phyloP scores from a whole-genome alignment of 768 basidiomycete genomes.

The Pleurotus eryngii region DNA sequence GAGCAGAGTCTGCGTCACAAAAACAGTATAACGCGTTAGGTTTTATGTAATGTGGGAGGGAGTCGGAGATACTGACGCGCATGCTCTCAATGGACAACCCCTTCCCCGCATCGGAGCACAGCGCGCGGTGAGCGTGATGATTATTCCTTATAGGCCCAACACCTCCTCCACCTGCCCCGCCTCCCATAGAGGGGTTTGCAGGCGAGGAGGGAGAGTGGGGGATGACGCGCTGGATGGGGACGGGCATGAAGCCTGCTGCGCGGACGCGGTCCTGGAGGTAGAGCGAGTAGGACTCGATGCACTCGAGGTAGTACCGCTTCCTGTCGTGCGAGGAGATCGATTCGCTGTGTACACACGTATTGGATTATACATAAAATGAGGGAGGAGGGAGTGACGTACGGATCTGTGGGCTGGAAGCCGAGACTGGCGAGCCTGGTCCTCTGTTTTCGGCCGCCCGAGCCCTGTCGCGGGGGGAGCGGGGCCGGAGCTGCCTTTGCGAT shows the following conservation, averaged over 20 bases:
- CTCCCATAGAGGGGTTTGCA: no score
- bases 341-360: slow-evolving; percentile 36
- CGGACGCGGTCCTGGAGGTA: slow-evolving; percentile 63
- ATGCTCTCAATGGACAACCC: slow-evolving; percentile 65
- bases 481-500: slow-evolving; percentile 43
- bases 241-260: slow-evolving; percentile 44
- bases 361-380: slow-evolving; percentile 1
- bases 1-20: slow-evolving; percentile 51
- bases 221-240: slow-evolving; percentile 47
- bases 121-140: no score
- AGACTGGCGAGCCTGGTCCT: no score
- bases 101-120: no score
- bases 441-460: no score
- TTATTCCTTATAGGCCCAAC: no score
- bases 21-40: not conserved
- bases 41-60: no score
- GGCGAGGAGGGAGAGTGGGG: slow-evolving; percentile 10
- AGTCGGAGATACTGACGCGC: slow-evolving; percentile 38
- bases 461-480: no score
- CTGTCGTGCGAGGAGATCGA: slow-evolving; percentile 79
- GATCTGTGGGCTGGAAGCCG: slow-evolving; percentile 59
- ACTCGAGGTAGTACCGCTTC: slow-evolving; percentile 70
- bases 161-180: no score
- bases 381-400: slow-evolving; percentile 35
- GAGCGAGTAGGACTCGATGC: slow-evolving; percentile 66